These are phyloP conservation scores for Globisporangium canariense DNA, from an alignment of 352 stramenopile genomes.

Conservation along the genomic window DNA sequence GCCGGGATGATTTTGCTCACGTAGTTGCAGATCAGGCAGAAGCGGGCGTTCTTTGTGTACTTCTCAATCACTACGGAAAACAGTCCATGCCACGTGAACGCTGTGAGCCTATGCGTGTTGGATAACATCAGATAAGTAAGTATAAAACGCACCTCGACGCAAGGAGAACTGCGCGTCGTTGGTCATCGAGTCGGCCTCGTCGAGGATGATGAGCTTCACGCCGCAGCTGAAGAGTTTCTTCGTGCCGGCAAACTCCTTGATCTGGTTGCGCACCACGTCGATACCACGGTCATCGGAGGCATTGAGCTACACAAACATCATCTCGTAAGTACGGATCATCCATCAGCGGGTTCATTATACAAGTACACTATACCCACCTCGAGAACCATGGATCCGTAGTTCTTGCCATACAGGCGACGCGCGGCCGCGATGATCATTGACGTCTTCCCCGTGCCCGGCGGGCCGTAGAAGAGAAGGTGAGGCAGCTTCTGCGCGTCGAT, in stretches of 20 bases:
- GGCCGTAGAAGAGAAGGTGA: constrained; percentile 97
- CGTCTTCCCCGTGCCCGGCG: constrained; percentile 96
- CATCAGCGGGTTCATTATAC: background rate
- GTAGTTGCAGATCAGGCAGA: constrained; percentile 99
- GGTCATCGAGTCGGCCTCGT: constrained; percentile 98
- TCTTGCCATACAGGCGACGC: constrained; percentile 93
- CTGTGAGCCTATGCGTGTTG: too few species aligned
- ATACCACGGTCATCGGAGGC: constrained; percentile 97
- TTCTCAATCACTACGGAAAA: constrained; percentile 92
- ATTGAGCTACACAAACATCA: constrained; percentile 84
- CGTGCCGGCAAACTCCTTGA: constrained; percentile 98
- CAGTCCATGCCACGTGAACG: background rate
- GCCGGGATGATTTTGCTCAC: constrained; percentile 98
- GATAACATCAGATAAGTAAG: background rate
- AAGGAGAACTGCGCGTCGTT: constrained; percentile 96
- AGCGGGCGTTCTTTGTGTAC: constrained; percentile 97
- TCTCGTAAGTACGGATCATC: background rate
- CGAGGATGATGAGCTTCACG: constrained; percentile 98
- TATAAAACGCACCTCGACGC: constrained; percentile 51
- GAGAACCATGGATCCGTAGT: constrained; percentile 94
- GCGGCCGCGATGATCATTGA: constrained; percentile 97
- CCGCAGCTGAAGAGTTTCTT: constrained; percentile 94
- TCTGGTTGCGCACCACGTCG: constrained; percentile 96
- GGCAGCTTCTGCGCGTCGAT: constrained; percentile 97
- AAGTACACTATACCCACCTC: constrained; percentile 41